Conservation (phyloP, 805 yeast species). For the Blastobotrys attinorum region DNA sequence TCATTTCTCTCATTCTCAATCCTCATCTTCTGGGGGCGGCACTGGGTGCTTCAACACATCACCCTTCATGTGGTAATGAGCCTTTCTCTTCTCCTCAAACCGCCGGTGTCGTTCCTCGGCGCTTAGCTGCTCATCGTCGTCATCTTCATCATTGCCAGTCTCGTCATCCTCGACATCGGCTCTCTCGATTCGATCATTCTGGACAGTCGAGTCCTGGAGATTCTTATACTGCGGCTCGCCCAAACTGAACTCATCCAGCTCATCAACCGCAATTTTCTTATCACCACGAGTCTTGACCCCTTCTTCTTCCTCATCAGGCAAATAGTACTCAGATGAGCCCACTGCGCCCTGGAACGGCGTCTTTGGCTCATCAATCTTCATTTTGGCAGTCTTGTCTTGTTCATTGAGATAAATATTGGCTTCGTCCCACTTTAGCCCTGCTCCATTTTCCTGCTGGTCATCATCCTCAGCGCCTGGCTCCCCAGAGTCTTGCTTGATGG, state of each 20-base stretch:
- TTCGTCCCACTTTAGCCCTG: conserved; percentile 70
- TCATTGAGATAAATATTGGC: conserved; percentile 66
- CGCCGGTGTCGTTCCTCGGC: conserved; percentile 55
- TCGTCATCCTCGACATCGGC: conserved; percentile 21
- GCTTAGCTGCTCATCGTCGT: conserved; percentile 32
- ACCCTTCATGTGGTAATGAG: conserved; percentile 56
- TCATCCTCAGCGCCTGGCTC: conserved; percentile 20
- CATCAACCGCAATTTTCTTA: conserved; percentile 22
- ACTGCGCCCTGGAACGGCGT: conserved; percentile 92
- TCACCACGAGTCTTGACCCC: conserved; percentile 38
- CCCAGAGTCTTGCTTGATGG: conserved; percentile 16
- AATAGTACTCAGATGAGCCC: conserved; percentile 61
- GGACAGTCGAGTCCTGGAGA: conserved; percentile 15
- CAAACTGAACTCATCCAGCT: conserved; percentile 22
- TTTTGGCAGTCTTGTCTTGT: conserved; percentile 61
- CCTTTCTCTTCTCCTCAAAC: conserved; percentile 73
- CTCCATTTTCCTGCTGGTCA: conserved; percentile 28
- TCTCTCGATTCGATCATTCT: conserved; percentile 21
- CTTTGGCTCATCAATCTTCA: conserved; percentile 90
- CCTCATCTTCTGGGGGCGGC: conserved; percentile 24
- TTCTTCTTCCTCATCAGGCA: conserved; percentile 60
- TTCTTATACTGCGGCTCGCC: conserved; percentile 25
- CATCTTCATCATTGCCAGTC: conserved; percentile 31
- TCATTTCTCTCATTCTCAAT: too few relatives aligned
- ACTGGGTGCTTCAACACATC: conserved; percentile 21